A percentile compares a stretch with the other conserved stretches of the same genome.
phyloP scores from a whole-genome alignment of 1,139 yeast species.

The Hemisphaericaspora lyxosophila region DNA sequence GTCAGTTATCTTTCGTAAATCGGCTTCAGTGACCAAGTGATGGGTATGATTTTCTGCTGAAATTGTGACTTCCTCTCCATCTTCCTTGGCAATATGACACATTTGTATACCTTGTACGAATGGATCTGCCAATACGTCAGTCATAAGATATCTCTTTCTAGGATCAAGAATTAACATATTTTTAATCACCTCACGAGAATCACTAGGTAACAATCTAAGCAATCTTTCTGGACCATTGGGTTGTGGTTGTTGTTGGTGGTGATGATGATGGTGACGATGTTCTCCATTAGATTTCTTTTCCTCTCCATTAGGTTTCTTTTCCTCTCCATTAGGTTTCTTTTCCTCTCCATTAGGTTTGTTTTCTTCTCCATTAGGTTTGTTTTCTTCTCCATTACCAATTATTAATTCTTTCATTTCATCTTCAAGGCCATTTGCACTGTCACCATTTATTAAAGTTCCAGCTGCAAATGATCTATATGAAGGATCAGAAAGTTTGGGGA shows the following conservation, averaged over 20 bases:
- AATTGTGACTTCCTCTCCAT: slow-evolving; percentile 6
- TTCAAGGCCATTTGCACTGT: slow-evolving; percentile 4
- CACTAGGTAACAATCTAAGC: slow-evolving; percentile 36
- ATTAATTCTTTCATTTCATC: not conserved
- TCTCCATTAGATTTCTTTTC: not conserved
- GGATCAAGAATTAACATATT: slow-evolving; percentile 35
- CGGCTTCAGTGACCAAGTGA: slow-evolving; percentile 59
- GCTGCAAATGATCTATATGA: slow-evolving; percentile 42
- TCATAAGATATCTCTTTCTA: slow-evolving; percentile 28
- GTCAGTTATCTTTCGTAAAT: slow-evolving; percentile 40
- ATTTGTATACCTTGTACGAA: slow-evolving; percentile 29
- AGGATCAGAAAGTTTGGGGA: slow-evolving; percentile 60
- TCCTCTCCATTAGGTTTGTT: not conserved
- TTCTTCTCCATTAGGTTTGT: not conserved
- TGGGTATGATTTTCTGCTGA: slow-evolving; percentile 43
- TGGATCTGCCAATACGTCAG: slow-evolving; percentile 29
- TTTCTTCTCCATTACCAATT: slow-evolving; percentile 2
- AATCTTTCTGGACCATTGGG: slow-evolving; percentile 33
- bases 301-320: not conserved
- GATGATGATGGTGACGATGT: not conserved
- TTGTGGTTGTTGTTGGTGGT: slow-evolving; percentile 4
- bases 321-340: not conserved
- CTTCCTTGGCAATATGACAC: slow-evolving; percentile 23
- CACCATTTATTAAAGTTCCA: slow-evolving; percentile 9
- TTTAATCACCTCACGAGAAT: slow-evolving; percentile 33